Conservation (phyloP, 2,329 filamentous ascomycete genomes). For the Cordyceps pruinosa region DNA sequence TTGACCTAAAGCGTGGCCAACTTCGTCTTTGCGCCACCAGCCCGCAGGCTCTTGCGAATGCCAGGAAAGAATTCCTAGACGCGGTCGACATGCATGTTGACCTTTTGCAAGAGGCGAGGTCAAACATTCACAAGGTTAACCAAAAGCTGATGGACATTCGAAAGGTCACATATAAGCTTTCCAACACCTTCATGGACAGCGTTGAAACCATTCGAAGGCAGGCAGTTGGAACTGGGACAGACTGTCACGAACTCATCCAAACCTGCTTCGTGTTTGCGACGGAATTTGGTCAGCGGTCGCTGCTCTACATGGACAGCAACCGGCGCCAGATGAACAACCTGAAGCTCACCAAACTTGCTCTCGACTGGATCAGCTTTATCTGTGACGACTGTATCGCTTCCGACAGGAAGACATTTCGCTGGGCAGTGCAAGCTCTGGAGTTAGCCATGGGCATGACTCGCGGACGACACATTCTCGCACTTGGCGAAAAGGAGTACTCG, state of each 20-base stretch:
- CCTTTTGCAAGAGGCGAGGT: constrained; percentile 83
- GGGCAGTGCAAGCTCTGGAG: constrained; percentile 91
- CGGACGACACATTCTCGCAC: constrained; percentile 84
- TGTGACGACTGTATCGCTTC: constrained; percentile 93
- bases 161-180: constrained; percentile 90
- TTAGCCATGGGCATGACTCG: constrained; percentile 97
- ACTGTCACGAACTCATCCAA: constrained; percentile 93
- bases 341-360: constrained; percentile 82
- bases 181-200: constrained; percentile 97
- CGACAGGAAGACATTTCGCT: constrained; percentile 92
- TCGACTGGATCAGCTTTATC: constrained; percentile 98
- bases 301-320: constrained; percentile 94
- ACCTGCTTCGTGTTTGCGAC: constrained; percentile 99
- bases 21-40: constrained; percentile 84
- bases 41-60: constrained; percentile 69
- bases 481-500: constrained; percentile 82
- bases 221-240: constrained; percentile 58
- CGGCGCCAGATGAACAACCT: constrained; percentile 94
- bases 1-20: constrained; percentile 81
- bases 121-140: constrained; percentile 90
- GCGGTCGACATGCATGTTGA: constrained; percentile 79
- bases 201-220: constrained; percentile 89
- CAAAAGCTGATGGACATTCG: constrained; percentile 87
- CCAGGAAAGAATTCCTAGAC: constrained; percentile 70
- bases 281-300: constrained; percentile 90